These are phyloP conservation scores for Diplodia corticola DNA, from an alignment of 2,329 filamentous ascomycete genomes.

Conservation along the genomic window DNA sequence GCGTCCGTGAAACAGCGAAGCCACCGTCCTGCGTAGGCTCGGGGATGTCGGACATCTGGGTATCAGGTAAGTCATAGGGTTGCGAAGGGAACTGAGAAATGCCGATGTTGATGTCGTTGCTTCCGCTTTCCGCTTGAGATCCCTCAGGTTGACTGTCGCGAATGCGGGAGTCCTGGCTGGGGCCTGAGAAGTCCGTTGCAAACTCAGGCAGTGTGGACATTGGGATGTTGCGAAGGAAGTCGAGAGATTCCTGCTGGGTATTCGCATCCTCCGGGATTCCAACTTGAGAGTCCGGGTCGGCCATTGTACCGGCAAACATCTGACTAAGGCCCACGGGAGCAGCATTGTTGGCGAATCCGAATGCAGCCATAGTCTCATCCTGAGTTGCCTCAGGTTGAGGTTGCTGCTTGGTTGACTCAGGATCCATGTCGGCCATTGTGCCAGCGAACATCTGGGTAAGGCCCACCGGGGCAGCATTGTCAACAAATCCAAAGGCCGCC, in stretches of 20 bases:
- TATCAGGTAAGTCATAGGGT: slow-evolving; percentile 41
- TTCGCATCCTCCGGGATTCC: slow-evolving; percentile 35
- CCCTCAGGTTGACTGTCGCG: slow-evolving; percentile 56
- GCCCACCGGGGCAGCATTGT: slow-evolving; percentile 25
- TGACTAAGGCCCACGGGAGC: slow-evolving; percentile 73
- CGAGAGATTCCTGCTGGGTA: slow-evolving; percentile 51
- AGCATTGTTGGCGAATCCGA: slow-evolving; percentile 41
- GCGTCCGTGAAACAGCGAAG: slow-evolving; percentile 68
- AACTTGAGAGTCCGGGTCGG: slow-evolving; percentile 54
- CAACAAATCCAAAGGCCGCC: slow-evolving; percentile 37
- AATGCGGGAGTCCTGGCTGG: slow-evolving; percentile 60
- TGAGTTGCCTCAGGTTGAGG: slow-evolving; percentile 22
- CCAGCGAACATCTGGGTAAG: slow-evolving; percentile 88
- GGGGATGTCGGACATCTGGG: slow-evolving; percentile 68
- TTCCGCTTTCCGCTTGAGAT: slow-evolving; percentile 26
- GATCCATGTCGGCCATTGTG: slow-evolving; percentile 70
- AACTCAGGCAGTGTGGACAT: slow-evolving; percentile 61
- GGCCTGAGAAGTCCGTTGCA: slow-evolving; percentile 54
- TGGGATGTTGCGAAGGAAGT: slow-evolving; percentile 53
- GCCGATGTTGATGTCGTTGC: slow-evolving; percentile 38
- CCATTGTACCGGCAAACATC: slow-evolving; percentile 89
- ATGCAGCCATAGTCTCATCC: slow-evolving; percentile 39
- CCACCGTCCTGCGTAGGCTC: slow-evolving; percentile 81
- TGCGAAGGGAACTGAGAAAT: slow-evolving; percentile 33
- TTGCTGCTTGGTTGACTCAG: slow-evolving; percentile 32